A percentile compares a stretch with the other conserved stretches of the same genome.
Evolutionary conservation across 2,329 filamentous ascomycete species (phyloP).

Genomic region (Ceratocystis variospora): DNA sequence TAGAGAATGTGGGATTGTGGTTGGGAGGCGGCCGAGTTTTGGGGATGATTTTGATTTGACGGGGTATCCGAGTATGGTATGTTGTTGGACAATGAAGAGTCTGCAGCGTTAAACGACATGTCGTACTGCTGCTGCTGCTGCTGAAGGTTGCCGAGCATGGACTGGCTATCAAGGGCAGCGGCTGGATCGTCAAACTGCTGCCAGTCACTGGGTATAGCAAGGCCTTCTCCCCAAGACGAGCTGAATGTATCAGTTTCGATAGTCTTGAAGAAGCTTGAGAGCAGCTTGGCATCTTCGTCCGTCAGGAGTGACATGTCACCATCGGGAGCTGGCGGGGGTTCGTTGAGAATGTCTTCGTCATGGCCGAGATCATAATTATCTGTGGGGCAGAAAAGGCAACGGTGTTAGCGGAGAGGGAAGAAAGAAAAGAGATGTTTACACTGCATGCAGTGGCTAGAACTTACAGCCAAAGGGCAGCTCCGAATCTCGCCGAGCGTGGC

Average conservation of each 20-base stretch:
- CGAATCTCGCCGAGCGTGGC: constrained; percentile 29
- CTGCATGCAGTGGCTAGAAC: constrained; percentile 25
- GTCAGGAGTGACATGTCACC: constrained; percentile 52
- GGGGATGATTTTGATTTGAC: background rate
- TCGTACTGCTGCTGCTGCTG: background rate
- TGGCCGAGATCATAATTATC: constrained; percentile 30
- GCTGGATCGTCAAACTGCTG: constrained; percentile 31
- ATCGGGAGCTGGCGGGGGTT: constrained; percentile 45
- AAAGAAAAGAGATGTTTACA: background rate
- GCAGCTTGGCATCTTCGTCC: constrained; percentile 44
- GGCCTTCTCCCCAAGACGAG: constrained; percentile 38
- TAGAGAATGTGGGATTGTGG: background rate
- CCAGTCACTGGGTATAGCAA: constrained; percentile 40
- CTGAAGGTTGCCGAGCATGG: constrained; percentile 20
- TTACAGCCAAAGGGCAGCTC: constrained; percentile 54
- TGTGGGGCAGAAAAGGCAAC: constrained; percentile 22
- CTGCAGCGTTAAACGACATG: constrained; percentile 20
- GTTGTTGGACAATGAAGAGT: constrained; percentile 19
- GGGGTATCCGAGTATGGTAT: background rate
- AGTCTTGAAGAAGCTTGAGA: constrained; percentile 45
- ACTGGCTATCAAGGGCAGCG: constrained; percentile 20
- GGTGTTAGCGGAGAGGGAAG: constrained; percentile 1
- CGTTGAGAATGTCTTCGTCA: constrained; percentile 24
- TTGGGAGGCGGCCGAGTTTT: constrained; percentile 2
- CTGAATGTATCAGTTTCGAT: constrained; percentile 39